These are phyloP conservation scores for Mallotus japonicus DNA, from an alignment of 441 rosid species.

Conservation along the genomic window DNA sequence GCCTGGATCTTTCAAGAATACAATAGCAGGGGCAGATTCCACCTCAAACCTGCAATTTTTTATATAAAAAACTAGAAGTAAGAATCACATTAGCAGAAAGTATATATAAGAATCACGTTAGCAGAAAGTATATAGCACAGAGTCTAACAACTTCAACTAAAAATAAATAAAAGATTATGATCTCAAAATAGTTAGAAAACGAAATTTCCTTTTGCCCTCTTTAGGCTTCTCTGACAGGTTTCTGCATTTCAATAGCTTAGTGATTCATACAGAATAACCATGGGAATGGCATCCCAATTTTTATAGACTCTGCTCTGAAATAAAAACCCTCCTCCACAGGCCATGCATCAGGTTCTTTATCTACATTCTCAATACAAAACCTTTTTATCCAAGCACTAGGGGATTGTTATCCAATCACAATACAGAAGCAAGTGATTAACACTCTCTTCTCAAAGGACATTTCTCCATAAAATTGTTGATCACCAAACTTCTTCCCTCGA, in stretches of 20 bases:
- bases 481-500: not conserved
- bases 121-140: not conserved
- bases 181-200: not conserved
- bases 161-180: not conserved
- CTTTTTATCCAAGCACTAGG: not conserved
- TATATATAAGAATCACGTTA: not conserved
- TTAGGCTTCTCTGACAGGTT: not conserved
- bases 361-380: not conserved
- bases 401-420: not conserved
- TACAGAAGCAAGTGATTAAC: not conserved
- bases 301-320: not conserved
- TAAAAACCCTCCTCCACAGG: not conserved
- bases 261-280: not conserved
- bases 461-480: not conserved
- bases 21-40: conserved; percentile 94
- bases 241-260: not conserved
- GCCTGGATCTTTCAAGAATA: conserved; percentile 88
- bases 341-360: not conserved
- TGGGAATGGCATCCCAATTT: not conserved
- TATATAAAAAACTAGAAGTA: not conserved
- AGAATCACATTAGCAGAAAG: not conserved
- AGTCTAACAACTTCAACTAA: not conserved
- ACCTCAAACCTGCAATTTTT: conserved; percentile 75
- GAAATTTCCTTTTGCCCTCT: not conserved
- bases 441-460: not conserved